These are phyloP conservation scores for Exserohilum turcica DNA, from an alignment of 2,329 filamentous ascomycete species.

Conservation along the genomic window DNA sequence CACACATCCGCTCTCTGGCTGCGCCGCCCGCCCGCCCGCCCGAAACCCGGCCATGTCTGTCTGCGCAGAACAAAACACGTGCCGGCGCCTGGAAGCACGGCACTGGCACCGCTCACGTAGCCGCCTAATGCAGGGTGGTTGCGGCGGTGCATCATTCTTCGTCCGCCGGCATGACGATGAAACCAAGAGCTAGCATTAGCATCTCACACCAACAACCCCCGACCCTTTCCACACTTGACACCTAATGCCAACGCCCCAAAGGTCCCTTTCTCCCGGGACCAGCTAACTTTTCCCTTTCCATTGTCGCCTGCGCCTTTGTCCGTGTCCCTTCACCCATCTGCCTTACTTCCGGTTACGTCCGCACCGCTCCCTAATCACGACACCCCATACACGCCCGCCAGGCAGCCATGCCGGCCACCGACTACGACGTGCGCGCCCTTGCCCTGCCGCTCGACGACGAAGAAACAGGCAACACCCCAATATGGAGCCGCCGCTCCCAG, in stretches of 20 bases:
- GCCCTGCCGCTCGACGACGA: constrained; percentile 57
- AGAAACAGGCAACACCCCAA: constrained; percentile 55
- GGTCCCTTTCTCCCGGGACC: constrained; percentile 10
- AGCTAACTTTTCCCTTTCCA: constrained; percentile 6
- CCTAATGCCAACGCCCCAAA: constrained; percentile 10
- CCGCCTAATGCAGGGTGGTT: constrained; percentile 14
- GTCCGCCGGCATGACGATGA: constrained; percentile 27
- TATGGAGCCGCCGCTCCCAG: constrained; percentile 57
- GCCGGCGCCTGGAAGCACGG: not conserved
- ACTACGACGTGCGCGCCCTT: constrained; percentile 60
- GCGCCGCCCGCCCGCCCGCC: not conserved
- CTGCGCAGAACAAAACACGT: constrained; percentile 3
- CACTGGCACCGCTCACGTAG: constrained; percentile 1
- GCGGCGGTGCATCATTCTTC: constrained; percentile 21
- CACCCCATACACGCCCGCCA: not conserved
- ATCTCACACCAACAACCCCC: constrained; percentile 13
- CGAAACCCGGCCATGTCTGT: not conserved
- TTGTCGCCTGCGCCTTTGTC: not conserved
- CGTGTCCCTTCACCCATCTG: not conserved
- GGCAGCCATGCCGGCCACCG: constrained; percentile 46
- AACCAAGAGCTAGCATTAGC: constrained; percentile 26
- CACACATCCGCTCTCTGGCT: too few relatives aligned
- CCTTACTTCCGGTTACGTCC: constrained; percentile 15
- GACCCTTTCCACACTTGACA: not conserved
- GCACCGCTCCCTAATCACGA: constrained; percentile 17